phyloP scores from a whole-genome alignment of 2,329 filamentous ascomycete species.

The Rhynchosporium secalis region DNA sequence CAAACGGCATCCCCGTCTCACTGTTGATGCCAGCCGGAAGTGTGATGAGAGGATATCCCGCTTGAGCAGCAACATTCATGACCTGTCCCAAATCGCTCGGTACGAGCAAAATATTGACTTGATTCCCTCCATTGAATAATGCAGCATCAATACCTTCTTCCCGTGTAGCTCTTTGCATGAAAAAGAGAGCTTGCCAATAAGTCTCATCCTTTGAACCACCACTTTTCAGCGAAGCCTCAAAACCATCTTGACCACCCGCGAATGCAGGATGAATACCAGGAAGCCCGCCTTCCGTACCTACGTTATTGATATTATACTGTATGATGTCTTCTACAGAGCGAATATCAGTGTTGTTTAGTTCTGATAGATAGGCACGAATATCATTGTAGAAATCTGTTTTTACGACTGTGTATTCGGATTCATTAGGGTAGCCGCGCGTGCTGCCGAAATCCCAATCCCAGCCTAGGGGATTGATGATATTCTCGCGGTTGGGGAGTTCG shows the following conservation, averaged over 20 bases:
- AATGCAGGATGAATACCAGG: slow-evolving; percentile 64
- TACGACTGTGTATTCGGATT: slow-evolving; percentile 72
- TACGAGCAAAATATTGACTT: slow-evolving; percentile 64
- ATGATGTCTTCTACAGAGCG: slow-evolving; percentile 64
- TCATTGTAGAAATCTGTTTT: slow-evolving; percentile 69
- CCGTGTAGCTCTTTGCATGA: slow-evolving; percentile 56
- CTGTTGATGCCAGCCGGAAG: slow-evolving; percentile 60
- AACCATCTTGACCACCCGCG: slow-evolving; percentile 69
- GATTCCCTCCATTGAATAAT: slow-evolving; percentile 46
- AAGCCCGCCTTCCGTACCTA: slow-evolving; percentile 65
- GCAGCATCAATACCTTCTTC: slow-evolving; percentile 71
- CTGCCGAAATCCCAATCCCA: slow-evolving; percentile 75
- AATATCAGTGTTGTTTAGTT: slow-evolving; percentile 56
- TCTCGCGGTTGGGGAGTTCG: slow-evolving; percentile 63
- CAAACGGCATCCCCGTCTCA: slow-evolving; percentile 60
- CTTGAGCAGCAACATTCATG: slow-evolving; percentile 71
- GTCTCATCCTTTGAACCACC: slow-evolving; percentile 62
- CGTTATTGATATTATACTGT: slow-evolving; percentile 62
- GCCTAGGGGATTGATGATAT: slow-evolving; percentile 62
- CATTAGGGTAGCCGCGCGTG: slow-evolving; percentile 63
- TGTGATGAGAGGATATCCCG: slow-evolving; percentile 72
- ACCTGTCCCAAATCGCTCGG: slow-evolving; percentile 68
- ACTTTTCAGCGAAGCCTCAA: slow-evolving; percentile 61
- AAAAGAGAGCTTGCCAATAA: slow-evolving; percentile 66
- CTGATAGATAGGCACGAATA: slow-evolving; percentile 45